Conservation (phyloP, 2,329 filamentous ascomycete genomes). For the Herpotrichia juniperi region DNA sequence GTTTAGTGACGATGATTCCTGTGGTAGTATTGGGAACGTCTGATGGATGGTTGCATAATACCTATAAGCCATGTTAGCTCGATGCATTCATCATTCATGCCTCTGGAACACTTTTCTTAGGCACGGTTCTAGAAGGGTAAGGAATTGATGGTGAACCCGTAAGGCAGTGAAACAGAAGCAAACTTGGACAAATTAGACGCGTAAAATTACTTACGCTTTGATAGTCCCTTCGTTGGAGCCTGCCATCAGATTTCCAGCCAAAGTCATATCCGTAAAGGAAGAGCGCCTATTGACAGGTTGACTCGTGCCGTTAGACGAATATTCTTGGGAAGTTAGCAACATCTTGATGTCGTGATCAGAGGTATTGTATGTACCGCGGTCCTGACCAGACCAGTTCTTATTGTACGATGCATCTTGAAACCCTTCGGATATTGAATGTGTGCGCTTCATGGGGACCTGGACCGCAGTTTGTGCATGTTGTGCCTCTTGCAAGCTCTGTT, state of each 20-base stretch:
- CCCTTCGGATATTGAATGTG: slow-evolving; percentile 46
- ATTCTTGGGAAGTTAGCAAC: slow-evolving; percentile 34
- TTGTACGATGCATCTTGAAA: slow-evolving; percentile 39
- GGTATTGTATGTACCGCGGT: slow-evolving; percentile 36
- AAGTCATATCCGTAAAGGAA: slow-evolving; percentile 42
- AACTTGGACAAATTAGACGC: no score
- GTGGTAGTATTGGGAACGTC: slow-evolving; percentile 40
- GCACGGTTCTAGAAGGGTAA: slow-evolving; percentile 7
- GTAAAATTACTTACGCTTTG: slow-evolving; percentile 42
- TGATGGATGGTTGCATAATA: slow-evolving; percentile 46
- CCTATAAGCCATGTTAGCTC: slow-evolving; percentile 17
- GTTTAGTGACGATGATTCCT: slow-evolving; percentile 38
- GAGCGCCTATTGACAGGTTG: slow-evolving; percentile 31
- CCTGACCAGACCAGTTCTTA: slow-evolving; percentile 40
- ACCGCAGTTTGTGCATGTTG: slow-evolving; percentile 31
- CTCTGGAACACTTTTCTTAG: no score
- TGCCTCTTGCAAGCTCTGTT: slow-evolving; percentile 33
- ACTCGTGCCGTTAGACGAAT: slow-evolving; percentile 32
- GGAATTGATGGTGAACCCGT: neutral
- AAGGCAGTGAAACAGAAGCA: no score
- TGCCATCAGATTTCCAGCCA: slow-evolving; percentile 41
- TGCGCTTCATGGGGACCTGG: slow-evolving; percentile 44
- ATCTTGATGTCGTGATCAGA: slow-evolving; percentile 20
- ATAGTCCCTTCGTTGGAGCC: slow-evolving; percentile 41
- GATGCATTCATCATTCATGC: slow-evolving; percentile 1